A percentile compares a stretch with the other conserved stretches of the same genome.
phyloP scores from a whole-genome alignment of 306 rosid species.

The Biancaea sappan region DNA sequence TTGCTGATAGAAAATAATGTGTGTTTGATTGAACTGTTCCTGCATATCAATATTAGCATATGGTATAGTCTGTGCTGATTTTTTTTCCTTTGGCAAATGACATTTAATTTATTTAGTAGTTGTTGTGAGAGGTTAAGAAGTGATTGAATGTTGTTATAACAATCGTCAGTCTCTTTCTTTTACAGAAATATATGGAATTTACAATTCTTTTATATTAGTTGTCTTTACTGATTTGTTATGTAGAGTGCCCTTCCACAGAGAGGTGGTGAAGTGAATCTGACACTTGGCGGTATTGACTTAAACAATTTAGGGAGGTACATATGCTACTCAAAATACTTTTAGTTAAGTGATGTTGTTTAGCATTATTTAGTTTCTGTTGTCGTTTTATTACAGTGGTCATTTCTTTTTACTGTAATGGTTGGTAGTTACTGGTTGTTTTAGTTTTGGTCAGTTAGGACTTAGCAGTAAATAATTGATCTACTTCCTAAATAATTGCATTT shows the following conservation, averaged over 20 bases:
- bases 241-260: slow-evolving; percentile 93
- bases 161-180: not conserved
- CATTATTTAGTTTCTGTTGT: no score
- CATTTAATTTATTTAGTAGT: slow-evolving; percentile 21
- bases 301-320: slow-evolving; percentile 98
- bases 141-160: not conserved
- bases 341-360: no score
- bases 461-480: no score
- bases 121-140: no score
- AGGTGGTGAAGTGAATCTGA: slow-evolving; percentile 97
- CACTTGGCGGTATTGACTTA: slow-evolving; percentile 98
- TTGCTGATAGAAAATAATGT: not conserved
- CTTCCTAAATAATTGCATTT: no score
- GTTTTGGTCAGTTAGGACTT: no score
- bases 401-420: no score
- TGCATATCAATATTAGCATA: no score
- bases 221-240: slow-evolving; percentile 34
- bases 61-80: slow-evolving; percentile 10
- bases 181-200: slow-evolving; percentile 19
- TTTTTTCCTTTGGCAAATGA: slow-evolving; percentile 15
- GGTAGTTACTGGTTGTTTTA: no score
- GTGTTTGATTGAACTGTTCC: slow-evolving; percentile 13
- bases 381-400: no score
- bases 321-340: not conserved
- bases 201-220: slow-evolving; percentile 14